phyloP scores from a whole-genome alignment of 1,139 yeast genomes.

The Eremothecium coryli region DNA sequence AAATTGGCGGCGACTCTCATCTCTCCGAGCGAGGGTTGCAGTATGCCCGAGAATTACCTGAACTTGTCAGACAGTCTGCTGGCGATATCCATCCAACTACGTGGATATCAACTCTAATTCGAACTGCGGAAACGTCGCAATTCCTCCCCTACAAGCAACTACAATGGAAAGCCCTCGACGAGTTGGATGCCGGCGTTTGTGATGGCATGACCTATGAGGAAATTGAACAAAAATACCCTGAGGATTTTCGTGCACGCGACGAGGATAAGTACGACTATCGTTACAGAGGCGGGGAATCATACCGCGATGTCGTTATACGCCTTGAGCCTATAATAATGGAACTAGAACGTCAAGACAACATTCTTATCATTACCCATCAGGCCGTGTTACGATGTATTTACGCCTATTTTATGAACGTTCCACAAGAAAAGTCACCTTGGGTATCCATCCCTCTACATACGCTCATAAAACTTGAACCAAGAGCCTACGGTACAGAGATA shows the following conservation, averaged over 20 bases:
- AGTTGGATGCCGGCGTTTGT: conserved; percentile 95
- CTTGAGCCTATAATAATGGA: conserved; percentile 97
- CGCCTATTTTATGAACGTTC: conserved; percentile 97
- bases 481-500: conserved; percentile 84
- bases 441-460: conserved; percentile 98
- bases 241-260: conserved; percentile 91
- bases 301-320: conserved; percentile 88
- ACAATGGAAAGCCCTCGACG: conserved; percentile 96
- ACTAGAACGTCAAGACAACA: conserved; percentile 91
- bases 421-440: conserved; percentile 97
- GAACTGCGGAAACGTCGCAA: conserved; percentile 92
- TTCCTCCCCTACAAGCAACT: conserved; percentile 72
- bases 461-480: conserved; percentile 81
- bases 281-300: conserved; percentile 94
- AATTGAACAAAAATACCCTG: conserved; percentile 75
- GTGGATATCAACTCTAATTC: conserved; percentile 88
- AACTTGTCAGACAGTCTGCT: conserved; percentile 65
- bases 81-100: conserved; percentile 72
- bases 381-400: conserved; percentile 94
- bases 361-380: conserved; percentile 92
- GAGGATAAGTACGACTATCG: conserved; percentile 93
- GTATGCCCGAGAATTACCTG: conserved; percentile 78
- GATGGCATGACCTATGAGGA: conserved; percentile 92
- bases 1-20: conserved; percentile 92
- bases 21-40: conserved; percentile 77